A percentile compares a stretch with the other conserved stretches of the same genome.
Conservation (phyloP, 208 protist species). For the Acanthamoeba healyi region DNA sequence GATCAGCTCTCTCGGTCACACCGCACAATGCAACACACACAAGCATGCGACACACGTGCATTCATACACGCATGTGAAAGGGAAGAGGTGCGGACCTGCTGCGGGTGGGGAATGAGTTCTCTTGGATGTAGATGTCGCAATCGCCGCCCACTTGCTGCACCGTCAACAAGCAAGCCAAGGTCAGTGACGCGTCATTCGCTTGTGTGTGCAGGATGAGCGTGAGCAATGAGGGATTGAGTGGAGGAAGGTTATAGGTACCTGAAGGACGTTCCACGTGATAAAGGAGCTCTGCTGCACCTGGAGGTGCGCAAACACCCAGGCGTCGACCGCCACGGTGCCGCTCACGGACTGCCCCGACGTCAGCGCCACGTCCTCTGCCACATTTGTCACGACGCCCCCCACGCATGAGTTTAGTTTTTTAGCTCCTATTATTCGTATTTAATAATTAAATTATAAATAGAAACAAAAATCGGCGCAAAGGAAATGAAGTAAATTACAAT, state of each 20-base stretch:
- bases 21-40: neutral
- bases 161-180: neutral
- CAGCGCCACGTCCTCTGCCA: neutral
- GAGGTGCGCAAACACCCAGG: neutral
- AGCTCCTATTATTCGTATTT: too few species aligned
- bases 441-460: too few species aligned
- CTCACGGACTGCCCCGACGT: neutral
- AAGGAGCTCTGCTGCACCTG: neutral
- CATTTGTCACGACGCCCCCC: too few species aligned
- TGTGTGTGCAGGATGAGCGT: neutral
- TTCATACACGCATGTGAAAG: neutral
- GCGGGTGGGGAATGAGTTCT: neutral
- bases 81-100: neutral
- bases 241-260: neutral
- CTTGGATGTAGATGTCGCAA: conserved; percentile 28
- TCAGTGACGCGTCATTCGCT: too few species aligned
- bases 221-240: neutral
- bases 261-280: neutral
- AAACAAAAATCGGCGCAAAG: too few species aligned
- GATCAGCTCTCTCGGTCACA: too few species aligned
- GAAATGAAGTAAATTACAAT: neutral
- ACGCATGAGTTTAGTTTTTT: neutral
- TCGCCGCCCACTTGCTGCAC: conserved; percentile 15
- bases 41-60: neutral
- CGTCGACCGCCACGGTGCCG: neutral